phyloP scores from a whole-genome alignment of 2,329 filamentous ascomycete species.

The Venturia pyrina region DNA sequence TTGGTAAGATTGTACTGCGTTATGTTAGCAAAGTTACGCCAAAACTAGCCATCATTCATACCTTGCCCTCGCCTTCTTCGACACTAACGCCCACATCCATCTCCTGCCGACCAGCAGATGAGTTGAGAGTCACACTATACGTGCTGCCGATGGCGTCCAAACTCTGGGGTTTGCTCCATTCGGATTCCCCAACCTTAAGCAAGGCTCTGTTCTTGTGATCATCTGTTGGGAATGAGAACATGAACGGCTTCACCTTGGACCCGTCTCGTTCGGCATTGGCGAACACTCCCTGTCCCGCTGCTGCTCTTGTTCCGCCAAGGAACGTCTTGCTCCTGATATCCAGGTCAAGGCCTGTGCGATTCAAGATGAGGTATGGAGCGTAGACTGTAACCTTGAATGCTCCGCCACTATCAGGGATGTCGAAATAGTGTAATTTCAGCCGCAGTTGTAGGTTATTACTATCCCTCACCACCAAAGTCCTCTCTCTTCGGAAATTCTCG shows the following conservation, averaged over 20 bases:
- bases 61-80: constrained; percentile 80
- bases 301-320: constrained; percentile 69
- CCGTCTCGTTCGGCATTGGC: constrained; percentile 45
- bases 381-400: constrained; percentile 94
- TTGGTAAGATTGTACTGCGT: constrained; percentile 80
- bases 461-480: constrained; percentile 71
- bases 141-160: constrained; percentile 96
- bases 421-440: constrained; percentile 82
- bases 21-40: constrained; percentile 7
- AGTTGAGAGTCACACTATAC: constrained; percentile 75
- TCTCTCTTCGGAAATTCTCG: constrained; percentile 81
- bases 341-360: constrained; percentile 86
- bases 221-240: constrained; percentile 88
- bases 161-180: constrained; percentile 96
- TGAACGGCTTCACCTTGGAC: constrained; percentile 75
- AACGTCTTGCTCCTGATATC: constrained; percentile 83
- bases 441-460: constrained; percentile 68
- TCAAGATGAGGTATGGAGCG: constrained; percentile 88
- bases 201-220: constrained; percentile 86
- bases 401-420: constrained; percentile 82
- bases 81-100: constrained; percentile 88
- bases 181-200: constrained; percentile 77
- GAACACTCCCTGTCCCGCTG: constrained; percentile 68
- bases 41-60: constrained; percentile 8
- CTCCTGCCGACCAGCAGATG: constrained; percentile 60